These are phyloP conservation scores for Neurospora crassa DNA, from an alignment of 2,329 filamentous ascomycete species.

Conservation along the genomic window DNA sequence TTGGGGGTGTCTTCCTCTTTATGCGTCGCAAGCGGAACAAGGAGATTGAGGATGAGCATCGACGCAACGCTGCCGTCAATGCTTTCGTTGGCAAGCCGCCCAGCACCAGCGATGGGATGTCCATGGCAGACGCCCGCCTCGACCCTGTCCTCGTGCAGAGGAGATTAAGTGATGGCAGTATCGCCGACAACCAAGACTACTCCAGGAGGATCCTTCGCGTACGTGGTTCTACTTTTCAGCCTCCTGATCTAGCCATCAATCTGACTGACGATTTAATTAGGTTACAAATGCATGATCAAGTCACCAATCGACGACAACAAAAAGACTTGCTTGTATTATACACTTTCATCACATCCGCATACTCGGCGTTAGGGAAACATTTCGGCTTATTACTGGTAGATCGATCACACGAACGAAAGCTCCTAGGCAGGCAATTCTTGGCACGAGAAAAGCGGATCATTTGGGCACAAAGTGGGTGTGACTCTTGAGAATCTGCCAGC, in stretches of 20 bases:
- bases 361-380: conserved; percentile 26
- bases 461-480: conserved; percentile 3
- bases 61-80: conserved; percentile 69
- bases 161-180: conserved; percentile 87
- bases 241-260: background rate
- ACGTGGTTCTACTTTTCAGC: conserved; percentile 24
- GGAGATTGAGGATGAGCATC: conserved; percentile 75
- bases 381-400: conserved; percentile 17
- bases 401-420: conserved; percentile 12
- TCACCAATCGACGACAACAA: conserved; percentile 28
- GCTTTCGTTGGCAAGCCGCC: conserved; percentile 63
- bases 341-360: conserved; percentile 25
- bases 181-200: conserved; percentile 95
- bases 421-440: conserved; percentile 3
- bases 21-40: conserved; percentile 66
- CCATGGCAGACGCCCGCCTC: conserved; percentile 72
- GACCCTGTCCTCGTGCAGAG: conserved; percentile 79
- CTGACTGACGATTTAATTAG: conserved; percentile 22
- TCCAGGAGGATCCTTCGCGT: conserved; percentile 93
- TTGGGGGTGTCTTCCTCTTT: conserved; percentile 63
- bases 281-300: conserved; percentile 49
- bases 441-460: conserved; percentile 7
- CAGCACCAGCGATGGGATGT: conserved; percentile 52
- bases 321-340: conserved; percentile 28
- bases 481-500: conserved; percentile 1